These are phyloP conservation scores for Talaromyces liani DNA, from an alignment of 495 filamentous ascomycete genomes.

Conservation along the genomic window DNA sequence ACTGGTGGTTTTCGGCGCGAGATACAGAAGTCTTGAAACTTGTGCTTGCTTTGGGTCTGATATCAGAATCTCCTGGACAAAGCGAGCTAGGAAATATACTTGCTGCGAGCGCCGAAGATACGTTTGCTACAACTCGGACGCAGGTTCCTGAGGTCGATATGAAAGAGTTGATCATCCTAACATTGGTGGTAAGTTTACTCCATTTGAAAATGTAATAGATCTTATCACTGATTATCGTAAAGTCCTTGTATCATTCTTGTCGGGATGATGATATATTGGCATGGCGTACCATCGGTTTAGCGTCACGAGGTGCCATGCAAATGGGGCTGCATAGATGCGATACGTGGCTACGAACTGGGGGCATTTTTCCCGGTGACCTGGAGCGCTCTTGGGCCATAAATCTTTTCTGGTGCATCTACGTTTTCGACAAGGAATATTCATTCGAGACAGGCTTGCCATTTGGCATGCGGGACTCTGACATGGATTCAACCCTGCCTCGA, in stretches of 20 bases:
- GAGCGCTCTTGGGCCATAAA: slow-evolving; percentile 56
- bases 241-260: slow-evolving; percentile 79
- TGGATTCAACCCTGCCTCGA: slow-evolving; percentile 66
- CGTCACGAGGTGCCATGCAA: slow-evolving; percentile 64
- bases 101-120: slow-evolving; percentile 62
- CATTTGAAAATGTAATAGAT: not conserved
- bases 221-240: not conserved
- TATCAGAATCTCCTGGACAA: slow-evolving; percentile 65
- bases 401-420: slow-evolving; percentile 78
- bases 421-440: slow-evolving; percentile 72
- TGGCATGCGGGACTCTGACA: slow-evolving; percentile 70
- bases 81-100: slow-evolving; percentile 63
- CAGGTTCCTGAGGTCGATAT: slow-evolving; percentile 58
- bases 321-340: slow-evolving; percentile 71
- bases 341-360: slow-evolving; percentile 53
- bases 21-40: slow-evolving; percentile 70
- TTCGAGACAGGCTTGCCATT: slow-evolving; percentile 77
- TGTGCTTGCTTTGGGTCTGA: slow-evolving; percentile 62
- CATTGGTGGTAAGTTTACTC: slow-evolving; percentile 48
- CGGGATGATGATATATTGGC: slow-evolving; percentile 70
- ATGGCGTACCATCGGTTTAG: slow-evolving; percentile 69
- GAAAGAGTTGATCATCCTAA: slow-evolving; percentile 61
- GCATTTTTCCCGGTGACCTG: slow-evolving; percentile 46
- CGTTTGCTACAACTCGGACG: slow-evolving; percentile 51
- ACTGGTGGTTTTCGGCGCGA: slow-evolving; percentile 49